Evolutionary conservation across 2,329 filamentous ascomycete genomes (phyloP), one percentile per base, ranked within the genome.

Genomic region (Claviceps sp.): DNA sequence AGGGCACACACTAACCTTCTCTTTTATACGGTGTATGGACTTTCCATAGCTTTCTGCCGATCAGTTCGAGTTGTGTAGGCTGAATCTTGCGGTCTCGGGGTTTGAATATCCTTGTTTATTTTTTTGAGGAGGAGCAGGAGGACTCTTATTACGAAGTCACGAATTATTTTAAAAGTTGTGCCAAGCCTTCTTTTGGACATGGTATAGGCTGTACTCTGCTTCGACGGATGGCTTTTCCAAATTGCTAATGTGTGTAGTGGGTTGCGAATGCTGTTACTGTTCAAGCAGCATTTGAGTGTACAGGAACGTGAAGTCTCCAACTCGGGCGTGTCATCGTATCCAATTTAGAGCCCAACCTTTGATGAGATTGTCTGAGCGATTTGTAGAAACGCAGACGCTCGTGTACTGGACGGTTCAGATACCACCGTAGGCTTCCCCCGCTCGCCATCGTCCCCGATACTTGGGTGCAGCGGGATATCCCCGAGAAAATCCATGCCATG

Each of bases 341-440:
- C n/a, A 26, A 42, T n/a, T 13, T 51, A 50, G 34, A 71, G 53
- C 37, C 60, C 60, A 55, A 81, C 70, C 59, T 73, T 77, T 1
- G 57, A 61, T 14, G 65, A 70, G 34, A 85, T 70, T 26, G 69
- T 65, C 52, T 76, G 71, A 1, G 87, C 87, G 63, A 95, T 82
- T 18, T 74, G 71, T 53, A 84, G 68, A 64, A 96, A 98, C 1
- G 82, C 81, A 50, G 74, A 70, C 0, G 86, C 84, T 58, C 87
- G 79, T 37, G 79, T 75, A 59, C 88, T 89, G 1, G 81, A 75
- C 7, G 91, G 88, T 65, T 95, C 88, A 1, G 88, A 79, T 2
- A 95, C 88, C 0, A 97, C 86, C 1, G 90, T 96, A 4, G 93
- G 93, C 66, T 85, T 88, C 1, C 93, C 93, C 20, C 78, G 73